Evolutionary conservation across 345 rosid species (phyloP).

Genomic region (Salix exigua): DNA sequence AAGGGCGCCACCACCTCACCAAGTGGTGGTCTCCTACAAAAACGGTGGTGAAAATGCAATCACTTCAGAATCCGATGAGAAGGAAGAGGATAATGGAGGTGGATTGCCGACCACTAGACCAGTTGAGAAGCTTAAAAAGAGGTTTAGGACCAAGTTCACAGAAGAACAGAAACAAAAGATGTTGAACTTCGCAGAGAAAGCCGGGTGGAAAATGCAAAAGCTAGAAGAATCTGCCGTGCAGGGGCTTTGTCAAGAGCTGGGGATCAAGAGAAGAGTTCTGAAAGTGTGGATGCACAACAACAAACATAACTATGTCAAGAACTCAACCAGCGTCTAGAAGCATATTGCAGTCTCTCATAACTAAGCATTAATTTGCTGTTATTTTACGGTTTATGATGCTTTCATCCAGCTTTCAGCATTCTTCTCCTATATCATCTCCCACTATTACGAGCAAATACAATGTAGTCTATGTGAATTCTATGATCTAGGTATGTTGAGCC

Average conservation of each 20-base stretch:
- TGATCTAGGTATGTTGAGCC: neutral
- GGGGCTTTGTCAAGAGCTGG: constrained; percentile 49
- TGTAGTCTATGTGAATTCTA: no score
- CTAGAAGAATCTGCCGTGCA: constrained; percentile 46
- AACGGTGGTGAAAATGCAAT: constrained; percentile 18
- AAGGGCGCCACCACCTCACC: constrained; percentile 9
- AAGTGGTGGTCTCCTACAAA: constrained; percentile 10
- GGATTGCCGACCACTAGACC: constrained; percentile 4
- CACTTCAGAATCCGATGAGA: constrained; percentile 25
- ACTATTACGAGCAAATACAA: no score
- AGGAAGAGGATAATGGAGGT: constrained; percentile 31
- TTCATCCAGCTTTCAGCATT: neutral
- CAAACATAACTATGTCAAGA: constrained; percentile 35
- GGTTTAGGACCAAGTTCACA: constrained; percentile 70
- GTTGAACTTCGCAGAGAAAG: constrained; percentile 52
- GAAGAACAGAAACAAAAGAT: constrained; percentile 60
- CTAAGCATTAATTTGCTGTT: neutral
- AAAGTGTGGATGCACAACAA: constrained; percentile 87
- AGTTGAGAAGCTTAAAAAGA: constrained; percentile 33
- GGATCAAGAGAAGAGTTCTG: constrained; percentile 55
- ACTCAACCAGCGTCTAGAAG: neutral
- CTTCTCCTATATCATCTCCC: no score
- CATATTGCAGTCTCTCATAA: neutral
- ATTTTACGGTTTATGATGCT: neutral
- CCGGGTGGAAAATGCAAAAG: constrained; percentile 57